Base-by-base conservation (phyloP, 805 yeast species). In the Ogataea polymorpha region DNA sequence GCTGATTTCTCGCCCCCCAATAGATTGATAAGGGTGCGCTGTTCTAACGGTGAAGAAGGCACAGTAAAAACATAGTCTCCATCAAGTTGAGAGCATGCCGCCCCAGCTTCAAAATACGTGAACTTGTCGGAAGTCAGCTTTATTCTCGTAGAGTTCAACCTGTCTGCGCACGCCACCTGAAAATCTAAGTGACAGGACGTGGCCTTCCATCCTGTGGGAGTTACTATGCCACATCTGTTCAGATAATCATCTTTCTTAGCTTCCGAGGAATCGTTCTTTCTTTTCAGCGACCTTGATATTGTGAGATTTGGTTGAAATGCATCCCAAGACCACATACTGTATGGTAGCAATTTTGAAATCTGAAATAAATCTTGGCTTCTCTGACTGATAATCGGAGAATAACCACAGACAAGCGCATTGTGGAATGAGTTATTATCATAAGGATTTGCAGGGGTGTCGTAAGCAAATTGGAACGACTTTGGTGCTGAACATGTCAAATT, bases 281-380 rank as follows among this genome's bases (percentile, higher is more conserved):
- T 23, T 13, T n/a, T 33, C 35, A 29, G 38, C 24, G 50, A 36
- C 6, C n/a, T 31, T 2, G 46, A 37, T n/a, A 35, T 32, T 3
- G 48, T 37, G 14, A 45, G 9, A 31, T 50, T 42, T 1, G 93
- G 93, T 54, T 82, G 75, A 8, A 63, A 59, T 0, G 69, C 55
- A 0, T 71, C 74, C 96, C 96, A 89, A 2, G 91, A 74, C 96
- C 96, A 89, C 26, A 74, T 43, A 0, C 73, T 61, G 12, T 54
- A 32, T 12, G 66, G 56, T 10, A 74, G 41, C 18, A 71, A 51
- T 0, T 50, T 37, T 0, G 66, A 55, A 7, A 72, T 57, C 12
- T 57, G 50, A 11, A 61, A 25, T 9, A 65, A 26, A 34, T 54
- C 48, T 40, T 23, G 35, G 31, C 48, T 55, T 23, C 10, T 70